phyloP scores from a whole-genome alignment of 192 early-diverging fungal species.

The Coemansia sp. region DNA sequence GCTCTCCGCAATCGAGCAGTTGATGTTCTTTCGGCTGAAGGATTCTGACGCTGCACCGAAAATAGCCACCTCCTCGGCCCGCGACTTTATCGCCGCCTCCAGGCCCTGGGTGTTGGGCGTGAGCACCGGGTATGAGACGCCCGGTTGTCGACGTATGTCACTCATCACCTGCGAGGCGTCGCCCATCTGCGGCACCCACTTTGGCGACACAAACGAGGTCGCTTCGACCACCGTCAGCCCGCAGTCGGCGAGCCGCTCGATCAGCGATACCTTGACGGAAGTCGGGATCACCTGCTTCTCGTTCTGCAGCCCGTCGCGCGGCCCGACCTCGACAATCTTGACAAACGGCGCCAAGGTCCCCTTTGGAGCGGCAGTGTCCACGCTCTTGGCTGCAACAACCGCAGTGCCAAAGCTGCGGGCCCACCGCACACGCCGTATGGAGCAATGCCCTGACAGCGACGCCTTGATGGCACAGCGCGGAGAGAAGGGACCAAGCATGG shows the following conservation, averaged over 20 bases:
- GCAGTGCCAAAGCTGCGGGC: constrained; percentile 18
- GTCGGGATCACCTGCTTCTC: constrained; percentile 80
- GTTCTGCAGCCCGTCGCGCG: constrained; percentile 95
- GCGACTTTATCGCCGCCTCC: constrained; percentile 70
- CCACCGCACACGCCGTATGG: no score
- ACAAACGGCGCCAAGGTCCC: constrained; percentile 43
- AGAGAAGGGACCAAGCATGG: no score
- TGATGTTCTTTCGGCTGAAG: constrained; percentile 88
- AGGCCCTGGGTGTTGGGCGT: constrained; percentile 85
- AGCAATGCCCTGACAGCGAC: no score
- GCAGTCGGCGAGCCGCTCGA: constrained; percentile 71
- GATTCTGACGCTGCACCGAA: constrained; percentile 82
- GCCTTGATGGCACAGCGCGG: no score
- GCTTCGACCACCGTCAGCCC: constrained; percentile 84
- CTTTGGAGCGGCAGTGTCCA: not conserved
- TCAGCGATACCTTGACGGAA: constrained; percentile 78
- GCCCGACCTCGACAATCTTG: constrained; percentile 93
- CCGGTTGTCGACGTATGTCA: constrained; percentile 54
- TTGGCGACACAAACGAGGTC: constrained; percentile 91
- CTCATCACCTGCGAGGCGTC: constrained; percentile 74
- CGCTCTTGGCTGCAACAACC: constrained; percentile 1
- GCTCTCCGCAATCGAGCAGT: constrained; percentile 82
- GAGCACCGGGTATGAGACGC: constrained; percentile 83
- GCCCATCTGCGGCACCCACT: constrained; percentile 96
- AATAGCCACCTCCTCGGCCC: constrained; percentile 83